Conservation (phyloP, 768 basidiomycete genomes). For the Tylopilus sp. region DNA sequence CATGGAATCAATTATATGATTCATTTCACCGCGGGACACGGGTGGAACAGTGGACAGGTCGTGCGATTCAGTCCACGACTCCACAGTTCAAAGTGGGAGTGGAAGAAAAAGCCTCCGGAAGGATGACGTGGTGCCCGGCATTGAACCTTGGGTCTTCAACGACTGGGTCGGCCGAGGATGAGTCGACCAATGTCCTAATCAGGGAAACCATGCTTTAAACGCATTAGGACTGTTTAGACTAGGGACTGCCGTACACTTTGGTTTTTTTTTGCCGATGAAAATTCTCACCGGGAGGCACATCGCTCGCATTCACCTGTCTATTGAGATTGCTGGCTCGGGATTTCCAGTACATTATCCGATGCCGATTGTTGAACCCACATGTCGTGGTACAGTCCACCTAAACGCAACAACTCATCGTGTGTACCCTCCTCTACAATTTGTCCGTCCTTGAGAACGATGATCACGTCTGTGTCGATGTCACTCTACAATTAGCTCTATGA, state of each 20-base stretch:
- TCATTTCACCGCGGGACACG: too few relatives aligned
- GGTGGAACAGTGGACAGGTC: too few relatives aligned
- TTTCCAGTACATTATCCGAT: conserved; percentile 26
- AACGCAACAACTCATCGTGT: conserved; percentile 78
- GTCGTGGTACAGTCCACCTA: conserved; percentile 66
- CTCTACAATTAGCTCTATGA: background rate
- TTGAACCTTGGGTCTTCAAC: background rate
- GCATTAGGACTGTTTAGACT: too few relatives aligned
- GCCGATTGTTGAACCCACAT: conserved; percentile 82
- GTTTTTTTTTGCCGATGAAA: background rate
- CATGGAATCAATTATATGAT: background rate
- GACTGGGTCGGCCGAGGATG: too few relatives aligned
- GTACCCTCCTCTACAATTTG: conserved; percentile 90
- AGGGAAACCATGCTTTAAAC: too few relatives aligned
- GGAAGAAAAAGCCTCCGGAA: background rate
- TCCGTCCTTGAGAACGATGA: conserved; percentile 93
- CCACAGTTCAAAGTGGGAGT: too few relatives aligned
- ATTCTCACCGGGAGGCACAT: background rate
- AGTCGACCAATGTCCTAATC: too few relatives aligned
- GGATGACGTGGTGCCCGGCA: background rate
- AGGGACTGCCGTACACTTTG: too few relatives aligned
- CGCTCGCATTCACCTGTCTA: background rate
- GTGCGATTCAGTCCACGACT: too few relatives aligned
- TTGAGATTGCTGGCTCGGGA: conserved; percentile 2
- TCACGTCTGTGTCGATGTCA: conserved; percentile 57